These are phyloP conservation scores for Penicillium olsonii DNA, from an alignment of 2,329 filamentous ascomycete species.

Conservation along the genomic window DNA sequence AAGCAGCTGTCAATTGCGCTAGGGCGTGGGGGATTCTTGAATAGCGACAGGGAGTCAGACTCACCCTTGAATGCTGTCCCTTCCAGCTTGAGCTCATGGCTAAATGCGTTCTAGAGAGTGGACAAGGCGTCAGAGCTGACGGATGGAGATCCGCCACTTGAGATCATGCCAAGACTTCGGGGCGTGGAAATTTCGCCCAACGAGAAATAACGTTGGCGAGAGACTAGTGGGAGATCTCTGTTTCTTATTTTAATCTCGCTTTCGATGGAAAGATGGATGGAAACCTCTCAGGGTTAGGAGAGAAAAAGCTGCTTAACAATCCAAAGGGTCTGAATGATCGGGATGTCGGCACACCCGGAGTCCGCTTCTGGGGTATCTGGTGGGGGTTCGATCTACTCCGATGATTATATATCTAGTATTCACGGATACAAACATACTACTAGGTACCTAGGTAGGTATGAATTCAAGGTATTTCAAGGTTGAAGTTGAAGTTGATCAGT, in stretches of 20 bases:
- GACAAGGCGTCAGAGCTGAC: conserved; percentile 10
- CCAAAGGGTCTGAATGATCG: conserved; percentile 3
- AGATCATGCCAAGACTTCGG: conserved; percentile 21
- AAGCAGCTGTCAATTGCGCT: conserved; percentile 2
- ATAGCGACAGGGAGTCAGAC: background rate
- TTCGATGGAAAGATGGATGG: background rate
- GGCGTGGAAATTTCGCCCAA: conserved; percentile 1
- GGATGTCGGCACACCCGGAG: conserved; percentile 13
- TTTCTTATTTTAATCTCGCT: conserved; percentile 3
- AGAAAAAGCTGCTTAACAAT: background rate
- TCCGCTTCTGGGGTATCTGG: conserved; percentile 8
- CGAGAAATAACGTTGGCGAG: conserved; percentile 1
- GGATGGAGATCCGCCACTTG: conserved; percentile 15
- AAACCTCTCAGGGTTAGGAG: too few species aligned
- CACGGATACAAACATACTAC: too few species aligned
- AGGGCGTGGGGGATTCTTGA: background rate
- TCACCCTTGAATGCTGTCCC: conserved; percentile 1
- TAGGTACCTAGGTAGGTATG: too few species aligned
- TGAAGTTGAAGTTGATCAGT: too few species aligned
- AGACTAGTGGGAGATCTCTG: conserved; percentile 5
- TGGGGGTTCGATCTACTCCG: conserved; percentile 1
- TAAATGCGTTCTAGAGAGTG: conserved; percentile 1
- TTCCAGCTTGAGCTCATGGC: conserved; percentile 1
- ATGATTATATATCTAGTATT: too few species aligned
- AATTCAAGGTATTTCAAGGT: too few species aligned